Percentiles rank a stretch among this genome's conserved stretches.
phyloP scores from a whole-genome alignment of 371 early-diverging fungal genomes.

The Encephalitozoon romaleae region DNA sequence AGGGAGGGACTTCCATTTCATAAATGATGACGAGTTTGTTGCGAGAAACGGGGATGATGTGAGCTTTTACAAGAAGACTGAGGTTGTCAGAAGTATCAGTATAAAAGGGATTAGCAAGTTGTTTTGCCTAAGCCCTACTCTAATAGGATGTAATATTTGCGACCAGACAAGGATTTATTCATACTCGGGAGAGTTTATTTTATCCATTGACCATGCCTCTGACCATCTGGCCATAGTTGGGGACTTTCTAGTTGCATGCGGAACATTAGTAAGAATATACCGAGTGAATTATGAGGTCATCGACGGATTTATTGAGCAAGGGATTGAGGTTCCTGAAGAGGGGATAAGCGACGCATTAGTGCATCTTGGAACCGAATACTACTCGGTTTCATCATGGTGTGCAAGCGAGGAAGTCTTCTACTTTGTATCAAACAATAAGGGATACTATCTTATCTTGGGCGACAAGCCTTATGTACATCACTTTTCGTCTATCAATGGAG shows the following conservation, averaged over 20 bases:
- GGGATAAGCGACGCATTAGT: slow-evolving; percentile 21
- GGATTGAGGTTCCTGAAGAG: slow-evolving; percentile 2
- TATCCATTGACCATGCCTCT: not conserved
- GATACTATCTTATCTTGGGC: slow-evolving; percentile 39
- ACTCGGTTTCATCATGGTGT: not conserved
- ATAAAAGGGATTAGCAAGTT: slow-evolving; percentile 21
- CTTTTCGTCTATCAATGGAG: not conserved
- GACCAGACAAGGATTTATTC: not conserved
- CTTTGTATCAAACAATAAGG: slow-evolving; percentile 19
- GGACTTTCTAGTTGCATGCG: slow-evolving; percentile 14
- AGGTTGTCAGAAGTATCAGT: not conserved
- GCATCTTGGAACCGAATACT: not conserved
- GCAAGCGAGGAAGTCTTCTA: slow-evolving; percentile 27
- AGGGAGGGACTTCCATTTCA: slow-evolving; percentile 36
- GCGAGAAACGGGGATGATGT: slow-evolving; percentile 11
- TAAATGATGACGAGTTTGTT: slow-evolving; percentile 28
- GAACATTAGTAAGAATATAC: not conserved
- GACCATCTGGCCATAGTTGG: not conserved
- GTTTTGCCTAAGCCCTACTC: not conserved
- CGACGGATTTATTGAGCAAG: slow-evolving; percentile 12
- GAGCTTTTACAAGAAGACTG: slow-evolving; percentile 27
- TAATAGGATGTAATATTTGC: not conserved
- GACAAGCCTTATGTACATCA: slow-evolving; percentile 24
- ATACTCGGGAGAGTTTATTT: not conserved
- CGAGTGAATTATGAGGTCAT: not conserved